A percentile compares a stretch with the other conserved stretches of the same genome.
Evolutionary conservation across 345 rosid species (phyloP).

Genomic region (Reutealis trisperma): DNA sequence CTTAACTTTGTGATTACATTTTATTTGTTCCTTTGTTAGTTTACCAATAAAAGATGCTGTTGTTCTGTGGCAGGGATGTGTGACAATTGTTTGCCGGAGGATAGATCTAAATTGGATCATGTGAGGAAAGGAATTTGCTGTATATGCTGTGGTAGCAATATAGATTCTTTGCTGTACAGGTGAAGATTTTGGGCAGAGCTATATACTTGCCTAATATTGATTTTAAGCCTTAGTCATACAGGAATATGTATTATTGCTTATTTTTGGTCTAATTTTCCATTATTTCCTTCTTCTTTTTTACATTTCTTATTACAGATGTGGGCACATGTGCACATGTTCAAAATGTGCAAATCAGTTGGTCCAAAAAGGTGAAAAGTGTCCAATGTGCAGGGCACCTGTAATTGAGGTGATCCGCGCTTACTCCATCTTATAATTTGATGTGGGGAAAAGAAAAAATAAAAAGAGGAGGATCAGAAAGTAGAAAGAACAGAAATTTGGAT

Average conservation of each 20-base stretch:
- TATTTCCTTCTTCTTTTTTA: background rate
- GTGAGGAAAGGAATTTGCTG: slow-evolving; percentile 87
- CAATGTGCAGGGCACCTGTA: slow-evolving; percentile 92
- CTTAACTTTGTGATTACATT: background rate
- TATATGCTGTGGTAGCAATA: slow-evolving; percentile 61
- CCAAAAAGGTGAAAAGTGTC: slow-evolving; percentile 76
- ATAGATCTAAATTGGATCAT: slow-evolving; percentile 68
- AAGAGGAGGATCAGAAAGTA: background rate
- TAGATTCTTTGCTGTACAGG: slow-evolving; percentile 89
- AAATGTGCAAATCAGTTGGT: slow-evolving; percentile 80
- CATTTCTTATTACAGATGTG: slow-evolving; percentile 59
- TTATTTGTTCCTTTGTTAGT: background rate
- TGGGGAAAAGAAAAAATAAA: background rate
- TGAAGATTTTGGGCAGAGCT: slow-evolving; percentile 22
- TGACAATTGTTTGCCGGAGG: slow-evolving; percentile 34
- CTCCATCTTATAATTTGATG: slow-evolving; percentile 46
- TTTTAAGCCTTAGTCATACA: background rate
- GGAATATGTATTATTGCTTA: background rate
- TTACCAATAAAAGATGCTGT: background rate
- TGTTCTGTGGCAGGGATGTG: slow-evolving; percentile 46
- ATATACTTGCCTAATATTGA: background rate
- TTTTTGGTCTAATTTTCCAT: background rate
- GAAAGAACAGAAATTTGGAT: slow-evolving; percentile 11
- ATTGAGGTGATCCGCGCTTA: slow-evolving; percentile 88
- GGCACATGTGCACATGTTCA: slow-evolving; percentile 93